A percentile compares a stretch with the other conserved stretches of the same genome.
phyloP scores from a whole-genome alignment of 371 early-diverging fungal species.

The Zancudomyces culisetae region DNA sequence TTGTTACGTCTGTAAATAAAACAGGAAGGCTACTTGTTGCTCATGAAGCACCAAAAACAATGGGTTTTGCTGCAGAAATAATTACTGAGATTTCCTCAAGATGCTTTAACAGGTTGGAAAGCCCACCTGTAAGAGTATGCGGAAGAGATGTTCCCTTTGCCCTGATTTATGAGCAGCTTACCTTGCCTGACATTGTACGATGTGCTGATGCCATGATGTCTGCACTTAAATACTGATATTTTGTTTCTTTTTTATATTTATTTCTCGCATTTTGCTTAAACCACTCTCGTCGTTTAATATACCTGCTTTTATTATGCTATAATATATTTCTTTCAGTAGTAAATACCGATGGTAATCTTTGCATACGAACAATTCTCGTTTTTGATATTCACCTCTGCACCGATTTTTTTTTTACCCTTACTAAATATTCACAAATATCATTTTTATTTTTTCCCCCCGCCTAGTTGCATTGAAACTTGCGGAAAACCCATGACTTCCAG shows the following conservation, averaged over 20 bases:
- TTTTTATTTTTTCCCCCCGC: too few species aligned
- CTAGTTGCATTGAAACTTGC: too few species aligned
- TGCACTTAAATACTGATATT: constrained; percentile 39
- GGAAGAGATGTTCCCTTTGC: constrained; percentile 95
- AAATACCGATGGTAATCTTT: too few species aligned
- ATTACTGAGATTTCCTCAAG: constrained; percentile 77
- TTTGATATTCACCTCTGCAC: too few species aligned
- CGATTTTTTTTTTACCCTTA: too few species aligned
- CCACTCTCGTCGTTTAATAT: too few species aligned
- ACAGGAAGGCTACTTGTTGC: constrained; percentile 86
- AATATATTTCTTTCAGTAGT: too few species aligned
- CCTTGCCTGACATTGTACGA: constrained; percentile 72
- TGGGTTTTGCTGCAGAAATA: constrained; percentile 91
- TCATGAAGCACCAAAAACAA: constrained; percentile 88
- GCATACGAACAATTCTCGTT: too few species aligned
- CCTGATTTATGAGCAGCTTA: constrained; percentile 81
- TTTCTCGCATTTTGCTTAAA: too few species aligned
- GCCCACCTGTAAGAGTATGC: constrained; percentile 70
- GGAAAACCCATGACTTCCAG: too few species aligned
- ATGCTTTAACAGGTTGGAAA: constrained; percentile 62
- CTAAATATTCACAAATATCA: too few species aligned
- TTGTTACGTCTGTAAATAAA: constrained; percentile 82
- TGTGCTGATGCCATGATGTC: constrained; percentile 75
- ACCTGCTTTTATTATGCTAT: too few species aligned
- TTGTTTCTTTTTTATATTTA: not conserved